Base-by-base conservation (phyloP, 1,284 basidiomycete species). In the Marasmius sp. region DNA sequence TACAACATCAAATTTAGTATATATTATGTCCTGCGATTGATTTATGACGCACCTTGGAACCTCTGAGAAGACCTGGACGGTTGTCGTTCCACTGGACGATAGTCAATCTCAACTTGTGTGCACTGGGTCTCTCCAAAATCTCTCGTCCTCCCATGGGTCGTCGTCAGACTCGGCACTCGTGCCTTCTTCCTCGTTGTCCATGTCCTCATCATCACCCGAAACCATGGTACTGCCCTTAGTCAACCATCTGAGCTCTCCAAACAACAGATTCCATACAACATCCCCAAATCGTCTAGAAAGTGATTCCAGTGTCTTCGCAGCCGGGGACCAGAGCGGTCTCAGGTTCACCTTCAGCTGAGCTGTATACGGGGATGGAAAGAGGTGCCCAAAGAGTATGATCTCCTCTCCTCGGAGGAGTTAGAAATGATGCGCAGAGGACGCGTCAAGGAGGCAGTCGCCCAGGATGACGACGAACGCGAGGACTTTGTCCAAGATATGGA, bases 311-410 rank as follows among this genome's bases (percentile, higher is more conserved):
- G 91, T 87, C 7, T 83, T 81, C 16, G 87, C 83, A 1, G 94
- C 86, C n/a, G 95, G 90, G 6, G 85, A 83, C 91, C 95, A 98
- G 12, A 97, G 70, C 0, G 96, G 96, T 38, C 93, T 85, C 52
- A 97, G 79, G 72, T 95, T 95, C 67, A 97, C 91, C 76, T 97
- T 97, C 55, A 97, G 79, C 73, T 97, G 95, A 2, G 90, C 92
- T 87, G 66, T n/a, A 52, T 14, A 47, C 43, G 68, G 60, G 43
- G 58, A 16, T 3, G n/a, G 12, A n/a, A n/a, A n/a, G n/a, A n/a
- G n/a, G n/a, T n/a, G n/a, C n/a, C n/a, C n/a, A n/a, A n/a, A n/a
- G n/a, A n/a, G n/a, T n/a, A n/a, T n/a, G n/a, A n/a, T n/a, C n/a
- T n/a, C n/a, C n/a, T n/a, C n/a, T n/a, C n/a, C n/a, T n/a, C n/a